Conservation (phyloP, 345 rosid species). For the Eucalyptus polyanthemos region DNA sequence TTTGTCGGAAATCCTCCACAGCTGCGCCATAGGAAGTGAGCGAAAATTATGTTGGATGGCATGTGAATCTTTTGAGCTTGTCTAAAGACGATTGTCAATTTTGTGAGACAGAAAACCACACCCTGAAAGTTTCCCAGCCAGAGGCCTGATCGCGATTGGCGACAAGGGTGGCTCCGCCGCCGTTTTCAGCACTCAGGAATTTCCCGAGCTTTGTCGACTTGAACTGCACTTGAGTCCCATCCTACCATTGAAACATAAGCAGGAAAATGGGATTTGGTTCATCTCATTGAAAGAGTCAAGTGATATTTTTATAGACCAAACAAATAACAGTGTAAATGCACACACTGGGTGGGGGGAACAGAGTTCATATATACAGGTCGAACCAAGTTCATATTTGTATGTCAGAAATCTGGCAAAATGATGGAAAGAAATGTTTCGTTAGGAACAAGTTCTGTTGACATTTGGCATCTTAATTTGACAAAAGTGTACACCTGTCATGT, state of each 20-base stretch:
- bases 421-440: neutral
- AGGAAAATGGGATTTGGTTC: neutral
- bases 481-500: neutral
- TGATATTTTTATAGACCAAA: neutral
- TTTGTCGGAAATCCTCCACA: neutral
- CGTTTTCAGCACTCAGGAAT: constrained; percentile 7
- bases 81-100: neutral
- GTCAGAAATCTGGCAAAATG: neutral
- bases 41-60: neutral
- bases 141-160: neutral
- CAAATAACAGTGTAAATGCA: neutral
- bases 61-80: neutral
- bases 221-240: constrained; percentile 22
- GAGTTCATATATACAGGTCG: neutral
- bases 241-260: constrained; percentile 3
- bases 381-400: neutral
- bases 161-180: neutral
- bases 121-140: constrained; percentile 26
- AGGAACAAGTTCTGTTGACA: neutral
- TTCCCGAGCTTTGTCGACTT: constrained; percentile 6
- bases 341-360: neutral
- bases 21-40: neutral
- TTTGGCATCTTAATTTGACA: neutral
- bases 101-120: neutral
- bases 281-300: neutral